Percentiles rank a stretch among this genome's conserved stretches.
Conservation (phyloP, 495 filamentous ascomycete genomes). For the Friedmanniomyces endolithicus region DNA sequence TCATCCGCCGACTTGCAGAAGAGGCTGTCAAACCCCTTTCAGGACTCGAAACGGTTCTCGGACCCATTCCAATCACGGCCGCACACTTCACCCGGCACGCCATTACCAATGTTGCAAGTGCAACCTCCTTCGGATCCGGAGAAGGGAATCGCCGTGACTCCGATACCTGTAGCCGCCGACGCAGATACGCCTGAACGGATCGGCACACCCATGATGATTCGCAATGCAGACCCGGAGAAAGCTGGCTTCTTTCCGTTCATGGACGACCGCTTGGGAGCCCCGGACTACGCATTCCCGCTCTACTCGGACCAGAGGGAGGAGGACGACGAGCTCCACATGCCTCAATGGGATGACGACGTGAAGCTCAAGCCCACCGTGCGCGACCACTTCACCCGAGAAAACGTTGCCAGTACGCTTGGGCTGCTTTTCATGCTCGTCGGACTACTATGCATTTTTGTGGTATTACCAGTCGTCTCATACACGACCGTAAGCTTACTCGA, state of each 20-base stretch:
- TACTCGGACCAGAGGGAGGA: conserved; percentile 35
- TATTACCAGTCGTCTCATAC: conserved; percentile 35
- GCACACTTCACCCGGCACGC: conserved; percentile 6
- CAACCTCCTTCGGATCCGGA: neutral
- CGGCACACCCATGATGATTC: conserved; percentile 15
- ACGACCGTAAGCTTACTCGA: conserved; percentile 23
- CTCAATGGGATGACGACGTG: conserved; percentile 35
- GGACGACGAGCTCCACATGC: conserved; percentile 41
- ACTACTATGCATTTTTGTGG: conserved; percentile 35
- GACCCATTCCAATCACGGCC: conserved; percentile 9
- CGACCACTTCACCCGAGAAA: conserved; percentile 32
- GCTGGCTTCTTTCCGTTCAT: conserved; percentile 24
- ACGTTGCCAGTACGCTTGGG: conserved; percentile 33
- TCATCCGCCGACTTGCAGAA: conserved; percentile 3
- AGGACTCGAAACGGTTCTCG: conserved; percentile 12
- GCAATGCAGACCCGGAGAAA: conserved; percentile 24
- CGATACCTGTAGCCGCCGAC: neutral
- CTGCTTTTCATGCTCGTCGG: conserved; percentile 34
- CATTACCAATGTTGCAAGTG: neutral
- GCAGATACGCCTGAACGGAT: neutral
- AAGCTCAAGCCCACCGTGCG: conserved; percentile 30
- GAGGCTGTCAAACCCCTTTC: conserved; percentile 14
- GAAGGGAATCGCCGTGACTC: neutral
- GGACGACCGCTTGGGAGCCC: conserved; percentile 34
- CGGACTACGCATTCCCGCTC: conserved; percentile 32